Evolutionary conservation across 768 basidiomycete species (phyloP).

Genomic region (Leccinellum albellum): DNA sequence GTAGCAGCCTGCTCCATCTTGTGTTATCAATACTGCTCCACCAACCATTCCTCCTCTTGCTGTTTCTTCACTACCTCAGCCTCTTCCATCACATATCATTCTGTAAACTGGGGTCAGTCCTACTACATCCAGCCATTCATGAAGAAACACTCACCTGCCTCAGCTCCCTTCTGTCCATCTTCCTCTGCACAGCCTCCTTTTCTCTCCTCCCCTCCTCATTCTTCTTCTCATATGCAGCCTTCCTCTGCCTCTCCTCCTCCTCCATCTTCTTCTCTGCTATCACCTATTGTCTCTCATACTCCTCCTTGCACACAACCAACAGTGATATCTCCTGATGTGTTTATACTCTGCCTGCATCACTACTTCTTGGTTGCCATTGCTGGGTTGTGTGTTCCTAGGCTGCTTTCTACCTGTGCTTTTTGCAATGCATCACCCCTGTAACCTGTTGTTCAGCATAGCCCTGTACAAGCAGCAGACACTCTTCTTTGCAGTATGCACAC

Average conservation of each 20-base stretch:
- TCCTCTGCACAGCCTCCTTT: constrained; percentile 15
- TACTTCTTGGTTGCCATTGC: constrained; percentile 74
- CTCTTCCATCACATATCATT: constrained; percentile 56
- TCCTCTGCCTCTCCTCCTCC: constrained; percentile 60
- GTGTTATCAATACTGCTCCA: constrained; percentile 18
- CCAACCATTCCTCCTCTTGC: constrained; percentile 57
- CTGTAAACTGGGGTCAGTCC: constrained; percentile 25
- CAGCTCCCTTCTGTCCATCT: constrained; percentile 42
- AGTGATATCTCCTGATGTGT: no score
- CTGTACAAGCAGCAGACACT: constrained; percentile 75
- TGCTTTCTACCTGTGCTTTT: constrained; percentile 54
- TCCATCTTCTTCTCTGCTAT: constrained; percentile 65
- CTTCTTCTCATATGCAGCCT: constrained; percentile 58
- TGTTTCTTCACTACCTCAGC: constrained; percentile 51
- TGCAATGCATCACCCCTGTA: constrained; percentile 70
- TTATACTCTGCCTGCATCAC: constrained; percentile 68
- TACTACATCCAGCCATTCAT: no score
- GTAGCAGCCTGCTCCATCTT: no score
- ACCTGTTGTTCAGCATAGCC: constrained; percentile 88
- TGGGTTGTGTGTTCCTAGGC: constrained; percentile 57
- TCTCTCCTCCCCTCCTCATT: constrained; percentile 41
- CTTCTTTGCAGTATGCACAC: constrained; percentile 92
- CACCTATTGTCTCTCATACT: constrained; percentile 56
- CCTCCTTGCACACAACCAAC: no score
- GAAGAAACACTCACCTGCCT: constrained; percentile 41